Evolutionary conservation across 495 filamentous ascomycete genomes (phyloP), one percentile per base, ranked within the genome.

Genomic region (Aspergillus sclerotioniger): DNA sequence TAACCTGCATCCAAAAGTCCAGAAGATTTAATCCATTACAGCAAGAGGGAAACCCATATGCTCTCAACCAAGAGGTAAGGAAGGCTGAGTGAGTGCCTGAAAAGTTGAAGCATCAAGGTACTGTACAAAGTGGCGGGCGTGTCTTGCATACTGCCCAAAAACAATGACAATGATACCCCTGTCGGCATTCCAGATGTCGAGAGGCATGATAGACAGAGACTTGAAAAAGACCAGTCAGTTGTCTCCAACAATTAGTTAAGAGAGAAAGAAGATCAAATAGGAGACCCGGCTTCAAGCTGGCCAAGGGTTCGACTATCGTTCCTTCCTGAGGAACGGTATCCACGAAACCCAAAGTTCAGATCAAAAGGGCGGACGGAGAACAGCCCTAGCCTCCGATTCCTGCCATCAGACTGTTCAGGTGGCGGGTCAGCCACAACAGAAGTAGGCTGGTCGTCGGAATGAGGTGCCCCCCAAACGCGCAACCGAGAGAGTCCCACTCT

Each of bases 111-210:
- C 6, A 47, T 43, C 39, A 32, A 61, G 39, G 51, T 57, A 50
- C 48, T 43, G 41, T 60, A 54, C 61, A 58, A 33, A 43, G 49
- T 35, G 51, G 45, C 49, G 43, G 31, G 54, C 53, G 33, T 53
- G 59, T 25, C 59, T 61, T 49, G 59, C 54, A 61, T 44, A 33
- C 54, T 49, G 37, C 10, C n/a, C 19, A 43, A 54, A 32, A 39
- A 28, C 53, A 54, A 45, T 54, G 32, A 19, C 15, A 31, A 45
- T 48, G 53, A 51, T 55, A 61, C 62, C 58, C 44, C 47, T 58
- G 50, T 31, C 57, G 56, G 58, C 71, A 74, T 74, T 62, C 71
- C 71, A 70, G 70, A 73, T 70, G 68, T 65, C 57, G 56, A 55
- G 49, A 13, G 37, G 59, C 13, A n/a, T 50, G 33, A 53, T 56